Evolutionary conservation across 768 basidiomycete species (phyloP).

Genomic region (Collybiopsis confluens): DNA sequence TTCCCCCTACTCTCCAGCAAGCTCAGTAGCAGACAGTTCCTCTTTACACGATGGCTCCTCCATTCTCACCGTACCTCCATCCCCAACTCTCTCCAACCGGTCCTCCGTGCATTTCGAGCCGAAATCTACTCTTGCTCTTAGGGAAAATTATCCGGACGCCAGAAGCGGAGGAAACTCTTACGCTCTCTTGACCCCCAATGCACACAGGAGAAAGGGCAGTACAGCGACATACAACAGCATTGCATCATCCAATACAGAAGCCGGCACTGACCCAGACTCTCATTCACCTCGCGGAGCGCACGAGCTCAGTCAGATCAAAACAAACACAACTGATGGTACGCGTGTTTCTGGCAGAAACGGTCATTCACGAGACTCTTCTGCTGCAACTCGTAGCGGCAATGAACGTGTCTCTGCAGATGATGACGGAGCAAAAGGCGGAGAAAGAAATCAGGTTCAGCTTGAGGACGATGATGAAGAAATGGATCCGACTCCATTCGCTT

Average conservation of each 20-base stretch:
- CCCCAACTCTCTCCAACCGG: constrained; percentile 68
- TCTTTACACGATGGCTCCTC: constrained; percentile 36
- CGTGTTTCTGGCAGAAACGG: constrained; percentile 26
- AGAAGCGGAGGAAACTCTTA: constrained; percentile 49
- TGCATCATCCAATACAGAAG: constrained; percentile 17
- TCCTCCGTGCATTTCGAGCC: constrained; percentile 55
- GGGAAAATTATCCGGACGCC: constrained; percentile 66
- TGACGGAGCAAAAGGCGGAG: constrained; percentile 12
- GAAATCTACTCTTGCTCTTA: constrained; percentile 48
- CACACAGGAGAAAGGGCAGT: constrained; percentile 55
- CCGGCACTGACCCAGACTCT: constrained; percentile 48
- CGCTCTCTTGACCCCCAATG: constrained; percentile 38
- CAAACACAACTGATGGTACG: constrained; percentile 30
- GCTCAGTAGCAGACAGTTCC: neutral
- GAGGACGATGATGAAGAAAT: constrained; percentile 36
- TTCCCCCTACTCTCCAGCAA: constrained; percentile 20
- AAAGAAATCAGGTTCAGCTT: constrained; percentile 15
- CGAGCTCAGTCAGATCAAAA: constrained; percentile 32
- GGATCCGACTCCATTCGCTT: constrained; percentile 69
- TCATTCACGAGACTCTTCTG: constrained; percentile 18
- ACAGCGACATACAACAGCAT: constrained; percentile 50
- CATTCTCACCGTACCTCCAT: constrained; percentile 37
- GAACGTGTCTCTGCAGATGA: constrained; percentile 8
- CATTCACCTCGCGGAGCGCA: constrained; percentile 19
- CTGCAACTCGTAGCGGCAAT: constrained; percentile 5